Conservation (phyloP, 2,329 filamentous ascomycete genomes). For the Cladosporium oxysporum region DNA sequence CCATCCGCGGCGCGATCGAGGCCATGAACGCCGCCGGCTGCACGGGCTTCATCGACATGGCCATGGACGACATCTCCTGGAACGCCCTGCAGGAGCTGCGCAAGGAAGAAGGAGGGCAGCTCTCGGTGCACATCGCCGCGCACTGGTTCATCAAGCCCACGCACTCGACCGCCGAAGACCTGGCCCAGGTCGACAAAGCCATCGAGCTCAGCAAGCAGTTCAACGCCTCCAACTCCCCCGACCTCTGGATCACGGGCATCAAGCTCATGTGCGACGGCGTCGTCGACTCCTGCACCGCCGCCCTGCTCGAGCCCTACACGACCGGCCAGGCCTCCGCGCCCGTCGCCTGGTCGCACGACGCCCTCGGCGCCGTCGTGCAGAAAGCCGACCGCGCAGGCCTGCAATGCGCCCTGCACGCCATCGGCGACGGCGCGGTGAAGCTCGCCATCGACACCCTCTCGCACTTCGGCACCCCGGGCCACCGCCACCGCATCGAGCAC, state of each 20-base stretch:
- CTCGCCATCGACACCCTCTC: slow-evolving; percentile 61
- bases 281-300: slow-evolving; percentile 66
- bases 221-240: slow-evolving; percentile 48
- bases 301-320: slow-evolving; percentile 60
- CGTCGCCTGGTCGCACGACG: slow-evolving; percentile 57
- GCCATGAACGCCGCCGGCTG: slow-evolving; percentile 55
- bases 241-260: slow-evolving; percentile 59
- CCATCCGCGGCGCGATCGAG: slow-evolving; percentile 49
- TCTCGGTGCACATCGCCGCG: slow-evolving; percentile 55
- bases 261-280: slow-evolving; percentile 68
- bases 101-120: slow-evolving; percentile 30
- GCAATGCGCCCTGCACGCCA: slow-evolving; percentile 66
- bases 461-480: slow-evolving; percentile 41
- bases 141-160: slow-evolving; percentile 58
- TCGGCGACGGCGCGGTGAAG: slow-evolving; percentile 61
- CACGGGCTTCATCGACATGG: slow-evolving; percentile 60
- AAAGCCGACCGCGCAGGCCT: slow-evolving; percentile 57
- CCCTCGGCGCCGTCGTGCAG: slow-evolving; percentile 56
- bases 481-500: slow-evolving; percentile 65
- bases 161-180: slow-evolving; percentile 46
- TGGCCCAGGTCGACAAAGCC: slow-evolving; percentile 55
- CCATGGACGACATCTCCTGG: slow-evolving; percentile 59
- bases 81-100: slow-evolving; percentile 51
- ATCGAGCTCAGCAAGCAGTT: slow-evolving; percentile 50
- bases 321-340: slow-evolving; percentile 46